Percentiles rank a stretch among this genome's conserved stretches.
phyloP scores from a whole-genome alignment of 1,284 basidiomycete genomes.

The Pascua guehoae region DNA sequence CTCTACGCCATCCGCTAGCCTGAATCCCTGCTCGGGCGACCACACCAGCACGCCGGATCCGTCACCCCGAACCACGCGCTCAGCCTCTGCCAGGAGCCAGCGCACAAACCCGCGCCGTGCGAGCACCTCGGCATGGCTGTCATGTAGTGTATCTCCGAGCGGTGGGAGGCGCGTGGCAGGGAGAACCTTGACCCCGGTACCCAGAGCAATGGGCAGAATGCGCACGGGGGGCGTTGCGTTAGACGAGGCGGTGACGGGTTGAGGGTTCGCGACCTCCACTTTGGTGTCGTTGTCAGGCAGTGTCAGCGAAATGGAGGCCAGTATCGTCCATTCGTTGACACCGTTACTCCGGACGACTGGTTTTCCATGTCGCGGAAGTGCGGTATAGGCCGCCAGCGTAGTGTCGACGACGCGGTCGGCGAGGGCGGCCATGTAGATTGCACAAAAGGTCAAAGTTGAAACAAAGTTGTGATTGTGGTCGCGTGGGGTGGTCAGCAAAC shows the following conservation, averaged over 20 bases:
- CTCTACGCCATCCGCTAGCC: conserved; percentile 55
- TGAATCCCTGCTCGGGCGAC: conserved; percentile 47
- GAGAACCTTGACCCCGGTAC: conserved; percentile 82
- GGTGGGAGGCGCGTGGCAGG: conserved; percentile 62
- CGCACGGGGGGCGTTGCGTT: neutral
- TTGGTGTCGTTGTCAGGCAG: neutral
- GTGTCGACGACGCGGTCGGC: conserved; percentile 8
- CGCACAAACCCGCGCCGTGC: conserved; percentile 71
- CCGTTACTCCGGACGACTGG: conserved; percentile 43
- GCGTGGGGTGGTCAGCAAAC: no score
- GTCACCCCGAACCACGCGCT: conserved; percentile 32
- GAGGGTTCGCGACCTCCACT: no score
- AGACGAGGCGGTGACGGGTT: neutral
- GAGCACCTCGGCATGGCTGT: conserved; percentile 85
- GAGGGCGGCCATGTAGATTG: neutral
- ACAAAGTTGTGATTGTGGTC: no score
- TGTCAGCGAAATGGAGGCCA: conserved; percentile 40
- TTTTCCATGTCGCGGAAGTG: conserved; percentile 43
- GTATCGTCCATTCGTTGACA: conserved; percentile 49
- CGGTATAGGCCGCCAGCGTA: conserved; percentile 22
- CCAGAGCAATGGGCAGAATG: conserved; percentile 63
- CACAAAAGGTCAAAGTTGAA: neutral
- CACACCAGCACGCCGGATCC: conserved; percentile 8
- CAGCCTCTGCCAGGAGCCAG: conserved; percentile 75
- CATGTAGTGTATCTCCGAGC: conserved; percentile 78